Evolutionary conservation across 164 flowering plant species (phyloP), one percentile per base, ranked within the genome.

Genomic region (Hamamelis virginiana): DNA sequence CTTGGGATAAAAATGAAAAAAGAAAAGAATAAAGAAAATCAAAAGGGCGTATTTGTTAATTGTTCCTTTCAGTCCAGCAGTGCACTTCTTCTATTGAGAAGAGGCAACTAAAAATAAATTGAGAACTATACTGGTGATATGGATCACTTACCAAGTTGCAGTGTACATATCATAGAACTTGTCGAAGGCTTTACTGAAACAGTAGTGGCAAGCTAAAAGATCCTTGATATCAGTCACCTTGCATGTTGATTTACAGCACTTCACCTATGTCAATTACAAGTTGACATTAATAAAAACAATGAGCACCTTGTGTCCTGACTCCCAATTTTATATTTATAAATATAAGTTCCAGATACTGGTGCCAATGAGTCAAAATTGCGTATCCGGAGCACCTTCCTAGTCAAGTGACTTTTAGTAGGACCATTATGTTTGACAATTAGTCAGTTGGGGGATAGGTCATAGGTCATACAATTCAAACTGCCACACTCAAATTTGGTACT

Each of bases 231-330:
- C 78, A 45, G 93, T 88, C 68, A 89, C 97, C 59, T 74, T 68
- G 78, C 98, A 94, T 48, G 91, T 91, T 69, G 92, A 80, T 78
- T 94, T 94, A 61, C 96, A 89, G 84, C 98, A 94, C 79, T 91
- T 91, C 48, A 94, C 97, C 96, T 91, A 68, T 46, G 64, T 53
- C 70, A 76, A 15, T 41, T 18, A 26, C 33, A 48, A 27, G 43
- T 9, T 26, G 25, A 59, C 62, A 27, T 15, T 25, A 18, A 28
- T 11, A 27, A 18, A 16, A 58, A 33, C 6, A 26, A 13, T 26
- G 5, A 26, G 18, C 62, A 27, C 38, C 59, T 22, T 26, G 21
- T 26, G 12, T n/a, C n/a, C n/a, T n/a, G n/a, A n/a, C n/a, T n/a
- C 43, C 41, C 41, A 33, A 33, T 6, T 33, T 2, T 33, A 33